Percentiles rank a stretch among this genome's conserved stretches.
These are phyloP conservation scores for Mucor lusitanicus DNA, from an alignment of 371 early-diverging fungal species.

Conservation along the genomic window DNA sequence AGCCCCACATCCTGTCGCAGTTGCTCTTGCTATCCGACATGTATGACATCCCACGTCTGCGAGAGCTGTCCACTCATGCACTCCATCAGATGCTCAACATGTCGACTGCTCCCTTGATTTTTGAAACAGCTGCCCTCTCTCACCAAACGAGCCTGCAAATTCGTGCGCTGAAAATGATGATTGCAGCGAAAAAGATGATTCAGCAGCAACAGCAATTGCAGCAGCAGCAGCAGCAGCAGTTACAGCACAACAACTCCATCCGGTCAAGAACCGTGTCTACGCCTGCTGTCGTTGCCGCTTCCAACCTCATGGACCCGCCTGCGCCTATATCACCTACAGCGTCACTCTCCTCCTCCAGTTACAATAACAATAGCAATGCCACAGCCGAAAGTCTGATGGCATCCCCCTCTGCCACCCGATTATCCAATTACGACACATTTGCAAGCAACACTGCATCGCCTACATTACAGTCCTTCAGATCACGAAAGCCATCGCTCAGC, in stretches of 20 bases:
- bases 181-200: slow-evolving; percentile 47
- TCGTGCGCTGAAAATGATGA: slow-evolving; percentile 51
- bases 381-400: not conserved
- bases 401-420: not conserved
- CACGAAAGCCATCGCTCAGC: slow-evolving; percentile 15
- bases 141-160: slow-evolving; percentile 55
- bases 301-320: slow-evolving; percentile 6
- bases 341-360: slow-evolving; percentile 25
- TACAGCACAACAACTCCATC: not conserved
- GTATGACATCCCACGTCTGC: slow-evolving; percentile 57
- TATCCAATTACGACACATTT: slow-evolving; percentile 1
- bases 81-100: slow-evolving; percentile 63
- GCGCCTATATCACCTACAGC: slow-evolving; percentile 18
- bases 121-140: slow-evolving; percentile 54
- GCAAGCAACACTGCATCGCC: slow-evolving; percentile 15
- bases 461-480: slow-evolving; percentile 11
- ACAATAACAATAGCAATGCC: slow-evolving; percentile 8
- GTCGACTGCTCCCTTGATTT: slow-evolving; percentile 61
- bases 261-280: slow-evolving; percentile 29
- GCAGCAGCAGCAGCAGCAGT: slow-evolving; percentile 23
- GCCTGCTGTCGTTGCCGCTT: slow-evolving; percentile 15
- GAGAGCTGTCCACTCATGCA: slow-evolving; percentile 51
- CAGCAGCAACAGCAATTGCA: slow-evolving; percentile 32
- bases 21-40: slow-evolving; percentile 57
- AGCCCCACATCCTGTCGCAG: slow-evolving; percentile 57